These are phyloP conservation scores for Prunus mira DNA, from an alignment of 306 rosid genomes.

Conservation along the genomic window DNA sequence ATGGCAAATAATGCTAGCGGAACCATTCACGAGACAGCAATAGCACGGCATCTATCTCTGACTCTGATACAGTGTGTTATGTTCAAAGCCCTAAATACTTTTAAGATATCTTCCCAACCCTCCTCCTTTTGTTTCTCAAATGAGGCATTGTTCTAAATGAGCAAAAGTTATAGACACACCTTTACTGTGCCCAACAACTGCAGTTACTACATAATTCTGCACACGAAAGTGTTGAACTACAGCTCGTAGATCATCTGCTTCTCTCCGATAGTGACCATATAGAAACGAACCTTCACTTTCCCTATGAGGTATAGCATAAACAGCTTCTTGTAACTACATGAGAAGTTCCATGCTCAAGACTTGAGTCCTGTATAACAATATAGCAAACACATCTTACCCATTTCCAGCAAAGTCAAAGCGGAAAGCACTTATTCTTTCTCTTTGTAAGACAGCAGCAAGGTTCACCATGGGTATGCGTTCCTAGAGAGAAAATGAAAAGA, in stretches of 20 bases:
- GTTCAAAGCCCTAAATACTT: too few relatives aligned
- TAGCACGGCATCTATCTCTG: not conserved
- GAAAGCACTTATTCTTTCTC: conserved; percentile 55
- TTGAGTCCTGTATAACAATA: not conserved
- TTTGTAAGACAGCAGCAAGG: conserved; percentile 64
- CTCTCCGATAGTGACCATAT: conserved; percentile 84
- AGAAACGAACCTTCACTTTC: conserved; percentile 86
- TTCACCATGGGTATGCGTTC: conserved; percentile 87
- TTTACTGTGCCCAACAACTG: conserved; percentile 90
- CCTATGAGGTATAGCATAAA: conserved; percentile 39
- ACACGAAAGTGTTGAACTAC: conserved; percentile 60
- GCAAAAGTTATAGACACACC: conserved; percentile 41
- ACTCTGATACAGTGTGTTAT: not conserved
- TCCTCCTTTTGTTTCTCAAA: conserved; percentile 13
- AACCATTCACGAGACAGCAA: not conserved
- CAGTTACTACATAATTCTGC: conserved; percentile 39
- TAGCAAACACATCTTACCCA: conserved; percentile 51
- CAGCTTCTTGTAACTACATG: not conserved
- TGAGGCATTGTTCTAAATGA: not conserved
- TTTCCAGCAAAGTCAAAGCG: conserved; percentile 92
- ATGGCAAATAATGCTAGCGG: not conserved
- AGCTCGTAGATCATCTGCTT: conserved; percentile 70
- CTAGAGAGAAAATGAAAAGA: conserved; percentile 28
- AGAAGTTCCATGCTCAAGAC: not conserved
- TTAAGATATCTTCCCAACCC: not conserved